Percentiles rank a stretch among this genome's conserved stretches.
Evolutionary conservation across 2,329 filamentous ascomycete species (phyloP).

Genomic region (Pseudogymnoascus sp.): DNA sequence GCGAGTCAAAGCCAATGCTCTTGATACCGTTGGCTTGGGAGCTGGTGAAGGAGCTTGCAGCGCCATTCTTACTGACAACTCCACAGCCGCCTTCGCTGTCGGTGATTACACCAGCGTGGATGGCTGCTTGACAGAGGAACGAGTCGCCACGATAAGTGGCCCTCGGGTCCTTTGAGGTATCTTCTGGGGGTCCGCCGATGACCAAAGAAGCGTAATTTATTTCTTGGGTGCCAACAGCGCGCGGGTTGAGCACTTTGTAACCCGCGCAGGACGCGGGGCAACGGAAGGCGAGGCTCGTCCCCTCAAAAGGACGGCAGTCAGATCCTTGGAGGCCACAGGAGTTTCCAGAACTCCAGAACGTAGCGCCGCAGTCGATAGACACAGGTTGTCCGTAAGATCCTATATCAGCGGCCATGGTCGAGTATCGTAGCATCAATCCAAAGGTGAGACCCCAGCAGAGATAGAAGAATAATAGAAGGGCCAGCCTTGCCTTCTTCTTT

Average conservation of each 20-base stretch:
- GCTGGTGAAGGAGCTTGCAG: constrained; percentile 53
- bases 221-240: constrained; percentile 65
- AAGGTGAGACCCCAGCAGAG: constrained; percentile 63
- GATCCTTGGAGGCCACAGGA: constrained; percentile 67
- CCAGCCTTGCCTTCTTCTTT: constrained; percentile 48
- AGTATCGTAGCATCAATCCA: constrained; percentile 57
- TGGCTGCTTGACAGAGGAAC: constrained; percentile 76
- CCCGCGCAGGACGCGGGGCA: constrained; percentile 66
- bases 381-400: constrained; percentile 59
- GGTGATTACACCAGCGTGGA: constrained; percentile 72
- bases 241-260: constrained; percentile 59
- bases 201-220: constrained; percentile 58
- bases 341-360: constrained; percentile 66
- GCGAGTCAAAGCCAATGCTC: constrained; percentile 74
- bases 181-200: constrained; percentile 53
- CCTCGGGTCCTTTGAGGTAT: constrained; percentile 29
- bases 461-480: constrained; percentile 52
- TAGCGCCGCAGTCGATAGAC: constrained; percentile 57
- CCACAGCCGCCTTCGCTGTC: constrained; percentile 71
- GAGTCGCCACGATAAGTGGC: constrained; percentile 81
- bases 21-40: constrained; percentile 65
- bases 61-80: constrained; percentile 66
- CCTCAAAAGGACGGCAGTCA: constrained; percentile 66
- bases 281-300: constrained; percentile 61
- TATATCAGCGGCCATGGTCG: constrained; percentile 52